Evolutionary conservation across 2,329 filamentous ascomycete genomes (phyloP).

Genomic region (Fusarium protoensiforme): DNA sequence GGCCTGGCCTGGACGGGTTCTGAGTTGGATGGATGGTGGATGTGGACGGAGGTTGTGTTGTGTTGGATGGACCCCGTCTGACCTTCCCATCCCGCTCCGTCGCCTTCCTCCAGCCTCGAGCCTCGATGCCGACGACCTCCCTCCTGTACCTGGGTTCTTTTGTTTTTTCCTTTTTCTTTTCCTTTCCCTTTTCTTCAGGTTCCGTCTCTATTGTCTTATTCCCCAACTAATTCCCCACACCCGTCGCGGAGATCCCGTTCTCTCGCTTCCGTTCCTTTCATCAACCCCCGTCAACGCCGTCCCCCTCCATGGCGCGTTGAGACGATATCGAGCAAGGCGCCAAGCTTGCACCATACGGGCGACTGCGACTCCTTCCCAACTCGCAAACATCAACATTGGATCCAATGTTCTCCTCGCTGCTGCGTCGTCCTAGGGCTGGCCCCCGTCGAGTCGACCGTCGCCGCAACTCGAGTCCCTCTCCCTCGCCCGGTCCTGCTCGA

Average conservation of each 20-base stretch:
- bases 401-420: constrained; percentile 52
- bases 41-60: constrained; percentile 10
- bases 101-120: constrained; percentile 31
- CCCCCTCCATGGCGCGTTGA: constrained; percentile 42
- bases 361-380: constrained; percentile 15
- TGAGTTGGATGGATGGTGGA: constrained; percentile 18
- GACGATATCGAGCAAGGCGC: constrained; percentile 40
- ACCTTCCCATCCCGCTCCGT: constrained; percentile 21
- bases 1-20: constrained; percentile 20
- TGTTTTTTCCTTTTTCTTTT: constrained; percentile 6
- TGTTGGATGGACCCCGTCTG: constrained; percentile 35
- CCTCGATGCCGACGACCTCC: constrained; percentile 39
- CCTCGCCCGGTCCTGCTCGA: constrained; percentile 46
- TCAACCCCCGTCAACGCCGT: constrained; percentile 14
- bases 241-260: constrained; percentile 25
- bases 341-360: constrained; percentile 34
- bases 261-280: constrained; percentile 36
- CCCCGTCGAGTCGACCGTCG: constrained; percentile 48
- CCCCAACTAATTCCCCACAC: constrained; percentile 21
- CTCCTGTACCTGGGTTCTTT: constrained; percentile 24
- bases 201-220: constrained; percentile 10
- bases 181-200: not conserved
- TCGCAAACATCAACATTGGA: constrained; percentile 23
- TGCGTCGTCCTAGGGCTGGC: constrained; percentile 48
- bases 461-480: constrained; percentile 44